A percentile compares a stretch with the other conserved stretches of the same genome.
These are phyloP conservation scores for Coemansia umbellata DNA, from an alignment of 192 early-diverging fungal genomes.

Conservation along the genomic window DNA sequence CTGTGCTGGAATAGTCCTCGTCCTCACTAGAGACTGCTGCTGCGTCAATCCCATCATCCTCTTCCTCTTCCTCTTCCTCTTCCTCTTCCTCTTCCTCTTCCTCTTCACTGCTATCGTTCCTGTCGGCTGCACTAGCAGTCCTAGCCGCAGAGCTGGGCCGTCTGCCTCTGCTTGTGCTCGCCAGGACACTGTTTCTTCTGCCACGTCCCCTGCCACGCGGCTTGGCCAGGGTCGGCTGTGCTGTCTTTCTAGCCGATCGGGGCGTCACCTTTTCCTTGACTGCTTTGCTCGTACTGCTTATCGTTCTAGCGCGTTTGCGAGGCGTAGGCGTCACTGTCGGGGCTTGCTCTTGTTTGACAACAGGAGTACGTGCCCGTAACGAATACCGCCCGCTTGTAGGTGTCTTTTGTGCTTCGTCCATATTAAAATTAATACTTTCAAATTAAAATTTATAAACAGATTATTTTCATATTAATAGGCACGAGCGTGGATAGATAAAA, in stretches of 20 bases:
- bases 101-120: background rate
- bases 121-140: background rate
- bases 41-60: slow-evolving; percentile 1
- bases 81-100: background rate
- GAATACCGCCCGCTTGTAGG: slow-evolving; percentile 24
- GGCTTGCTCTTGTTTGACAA: slow-evolving; percentile 1
- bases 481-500: too few species aligned
- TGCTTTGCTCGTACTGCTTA: background rate
- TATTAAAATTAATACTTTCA: slow-evolving; percentile 1
- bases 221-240: background rate
- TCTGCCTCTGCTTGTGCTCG: background rate
- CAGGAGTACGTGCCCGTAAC: slow-evolving; percentile 32
- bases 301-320: slow-evolving; percentile 26
- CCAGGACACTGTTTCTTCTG: background rate
- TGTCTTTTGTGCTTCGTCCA: slow-evolving; percentile 12
- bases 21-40: slow-evolving; percentile 23
- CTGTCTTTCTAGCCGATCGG: background rate
- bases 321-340: background rate
- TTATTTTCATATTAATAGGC: too few species aligned
- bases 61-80: background rate
- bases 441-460: too few species aligned
- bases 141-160: background rate
- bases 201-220: slow-evolving; percentile 1
- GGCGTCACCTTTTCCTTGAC: background rate
- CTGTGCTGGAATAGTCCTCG: slow-evolving; percentile 7